phyloP scores from a whole-genome alignment of 2,329 filamentous ascomycete species.

The Aspergillus brunneoviolaceus region DNA sequence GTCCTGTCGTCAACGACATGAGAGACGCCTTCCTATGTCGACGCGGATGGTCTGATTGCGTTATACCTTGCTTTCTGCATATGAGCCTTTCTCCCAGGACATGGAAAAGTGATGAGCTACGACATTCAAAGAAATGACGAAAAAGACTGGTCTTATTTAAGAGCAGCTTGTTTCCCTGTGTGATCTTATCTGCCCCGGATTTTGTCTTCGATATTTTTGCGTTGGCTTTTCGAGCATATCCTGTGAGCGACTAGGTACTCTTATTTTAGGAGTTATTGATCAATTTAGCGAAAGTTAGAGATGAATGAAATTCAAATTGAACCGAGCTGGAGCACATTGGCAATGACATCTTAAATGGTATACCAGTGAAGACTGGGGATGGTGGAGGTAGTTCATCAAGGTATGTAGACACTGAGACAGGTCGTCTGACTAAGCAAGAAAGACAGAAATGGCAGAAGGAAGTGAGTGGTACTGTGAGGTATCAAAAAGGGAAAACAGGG shows the following conservation, averaged over 20 bases:
- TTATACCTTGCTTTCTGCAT: background rate
- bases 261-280: background rate
- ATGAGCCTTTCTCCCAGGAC: background rate
- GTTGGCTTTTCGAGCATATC: background rate
- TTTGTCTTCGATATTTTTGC: background rate
- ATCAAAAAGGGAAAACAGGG: too few species aligned
- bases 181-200: background rate
- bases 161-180: background rate
- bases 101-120: conserved; percentile 21
- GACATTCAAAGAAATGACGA: conserved; percentile 16
- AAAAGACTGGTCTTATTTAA: conserved; percentile 20
- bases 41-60: background rate
- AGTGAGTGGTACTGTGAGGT: too few species aligned
- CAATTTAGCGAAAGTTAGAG: background rate
- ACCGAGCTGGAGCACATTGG: background rate
- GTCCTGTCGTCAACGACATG: background rate
- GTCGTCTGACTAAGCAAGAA: too few species aligned
- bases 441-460: too few species aligned
- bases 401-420: too few species aligned
- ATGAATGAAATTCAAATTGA: background rate
- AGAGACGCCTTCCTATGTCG: background rate
- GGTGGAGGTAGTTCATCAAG: too few species aligned
- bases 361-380: background rate
- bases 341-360: background rate
- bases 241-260: background rate